Evolutionary conservation across 2,329 filamentous ascomycete species (phyloP), one percentile per base, ranked within the genome.

Genomic region (Boeremia lycopersici): DNA sequence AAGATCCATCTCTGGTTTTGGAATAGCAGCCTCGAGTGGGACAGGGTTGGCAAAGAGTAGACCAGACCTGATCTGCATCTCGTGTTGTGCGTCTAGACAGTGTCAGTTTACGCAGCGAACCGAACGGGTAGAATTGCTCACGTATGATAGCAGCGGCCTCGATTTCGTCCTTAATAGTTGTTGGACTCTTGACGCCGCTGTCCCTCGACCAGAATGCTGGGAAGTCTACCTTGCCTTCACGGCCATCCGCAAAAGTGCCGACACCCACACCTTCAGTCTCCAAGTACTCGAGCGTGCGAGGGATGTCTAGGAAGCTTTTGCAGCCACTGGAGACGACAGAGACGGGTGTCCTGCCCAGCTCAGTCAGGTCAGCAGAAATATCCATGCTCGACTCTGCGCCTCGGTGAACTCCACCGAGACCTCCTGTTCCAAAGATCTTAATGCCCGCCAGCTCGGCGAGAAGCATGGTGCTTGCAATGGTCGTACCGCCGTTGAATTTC

Each of bases 301-400:
- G 87, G 56, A 97, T 92, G 71, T 99, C 95, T 33, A 99, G 81
- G 74, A 99, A 98, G 59, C 93, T 95, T 78, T 99, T 99, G 78
- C 91, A 96, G 12, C 95, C 95, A 61, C 90, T 91, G 74, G 89
- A 90, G 47, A 99, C 81, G 2, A 99, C 93, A 25, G 93, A 89
- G 47, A 99, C 88, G 10, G 90, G 86, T 7, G 93, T 97, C 53
- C 92, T 84, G 13, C 95, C 93, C 45, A 99, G 84, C 80, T 98
- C 95, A 4, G 91, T 97, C 57, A 99, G 82, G 76, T 99, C 95
- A 35, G 95, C 93, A 57, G 93, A 98, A 59, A 99, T 86, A 72
- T 99, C 95, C 87, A 98, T 89, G 7, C 89, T 90, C 62, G 83
- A 83, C 73, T 97, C 89, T 42, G 87, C 95, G 48, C 91, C 93